Percentiles rank a stretch among this genome's conserved stretches.
phyloP scores from a whole-genome alignment of 768 basidiomycete species.

The Boletus coccyginus region DNA sequence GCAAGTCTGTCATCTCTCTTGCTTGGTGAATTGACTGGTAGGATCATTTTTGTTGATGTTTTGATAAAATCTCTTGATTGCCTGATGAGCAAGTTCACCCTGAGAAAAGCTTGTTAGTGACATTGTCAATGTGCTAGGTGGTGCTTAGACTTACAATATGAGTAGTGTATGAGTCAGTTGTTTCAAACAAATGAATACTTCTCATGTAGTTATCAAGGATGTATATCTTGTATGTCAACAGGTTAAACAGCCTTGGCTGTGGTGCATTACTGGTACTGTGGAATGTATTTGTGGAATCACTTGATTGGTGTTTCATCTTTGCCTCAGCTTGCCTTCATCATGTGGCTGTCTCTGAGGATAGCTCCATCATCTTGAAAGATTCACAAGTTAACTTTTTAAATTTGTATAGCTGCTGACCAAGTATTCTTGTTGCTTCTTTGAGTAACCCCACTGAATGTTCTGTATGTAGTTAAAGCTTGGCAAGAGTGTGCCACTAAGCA shows the following conservation, averaged over 20 bases:
- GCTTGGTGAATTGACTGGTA: background rate
- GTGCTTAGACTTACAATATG: background rate
- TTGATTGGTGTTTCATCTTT: too few relatives aligned
- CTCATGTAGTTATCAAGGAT: background rate
- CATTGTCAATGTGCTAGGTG: too few relatives aligned
- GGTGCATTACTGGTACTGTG: too few relatives aligned
- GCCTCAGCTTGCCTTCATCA: background rate
- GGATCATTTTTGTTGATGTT: background rate
- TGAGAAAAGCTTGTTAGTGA: background rate
- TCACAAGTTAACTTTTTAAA: background rate
- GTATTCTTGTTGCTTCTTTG: background rate
- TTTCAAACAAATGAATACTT: background rate
- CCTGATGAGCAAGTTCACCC: background rate
- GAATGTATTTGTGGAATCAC: too few relatives aligned
- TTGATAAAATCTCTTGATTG: background rate
- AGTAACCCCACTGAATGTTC: conserved; percentile 22
- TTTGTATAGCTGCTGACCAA: background rate
- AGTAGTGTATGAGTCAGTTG: background rate
- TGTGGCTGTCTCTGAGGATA: background rate
- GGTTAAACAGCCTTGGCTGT: background rate
- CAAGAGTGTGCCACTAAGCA: conserved; percentile 8
- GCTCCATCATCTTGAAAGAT: background rate
- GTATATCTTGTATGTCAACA: background rate
- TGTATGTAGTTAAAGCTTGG: conserved; percentile 29
- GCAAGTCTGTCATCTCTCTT: background rate